Evolutionary conservation across 2,329 filamentous ascomycete species (phyloP).

Genomic region (Fusarium sp.): DNA sequence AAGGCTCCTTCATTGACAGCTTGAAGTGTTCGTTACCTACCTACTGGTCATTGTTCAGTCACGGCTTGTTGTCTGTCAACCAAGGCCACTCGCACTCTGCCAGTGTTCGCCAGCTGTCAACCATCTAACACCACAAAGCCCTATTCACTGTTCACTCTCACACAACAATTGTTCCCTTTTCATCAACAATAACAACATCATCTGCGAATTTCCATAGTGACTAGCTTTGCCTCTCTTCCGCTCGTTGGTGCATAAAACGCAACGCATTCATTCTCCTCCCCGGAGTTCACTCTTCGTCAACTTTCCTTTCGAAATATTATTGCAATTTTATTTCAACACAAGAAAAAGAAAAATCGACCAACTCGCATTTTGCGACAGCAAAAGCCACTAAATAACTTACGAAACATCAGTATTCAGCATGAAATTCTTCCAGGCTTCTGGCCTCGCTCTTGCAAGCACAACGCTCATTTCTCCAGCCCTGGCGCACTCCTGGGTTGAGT

Average conservation of each 20-base stretch:
- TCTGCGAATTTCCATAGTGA: slow-evolving; percentile 20
- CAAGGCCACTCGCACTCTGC: slow-evolving; percentile 3
- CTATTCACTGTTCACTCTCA: slow-evolving; percentile 27
- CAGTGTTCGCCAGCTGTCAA: slow-evolving; percentile 39
- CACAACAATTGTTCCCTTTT: slow-evolving; percentile 19
- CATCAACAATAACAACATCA: slow-evolving; percentile 26
- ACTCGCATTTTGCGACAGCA: slow-evolving; percentile 1
- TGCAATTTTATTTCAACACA: slow-evolving; percentile 15
- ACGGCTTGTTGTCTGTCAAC: background rate
- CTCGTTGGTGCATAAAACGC: slow-evolving; percentile 29
- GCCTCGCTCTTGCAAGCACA: slow-evolving; percentile 36
- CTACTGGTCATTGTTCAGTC: slow-evolving; percentile 22
- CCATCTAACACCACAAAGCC: slow-evolving; percentile 1
- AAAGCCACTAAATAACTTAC: background rate
- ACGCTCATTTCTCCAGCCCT: slow-evolving; percentile 48
- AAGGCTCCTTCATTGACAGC: background rate
- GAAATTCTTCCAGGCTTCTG: slow-evolving; percentile 29
- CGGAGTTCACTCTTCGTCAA: slow-evolving; percentile 11
- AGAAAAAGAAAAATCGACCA: slow-evolving; percentile 6
- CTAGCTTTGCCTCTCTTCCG: slow-evolving; percentile 23
- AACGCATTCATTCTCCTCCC: slow-evolving; percentile 27
- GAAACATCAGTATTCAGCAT: slow-evolving; percentile 27
- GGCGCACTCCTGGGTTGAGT: slow-evolving; percentile 87
- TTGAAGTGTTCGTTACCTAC: slow-evolving; percentile 3
- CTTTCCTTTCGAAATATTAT: slow-evolving; percentile 24